Evolutionary conservation across 202 grass and related monocot species (phyloP), one percentile per base, ranked within the genome.

Genomic region (Setaria italica): DNA sequence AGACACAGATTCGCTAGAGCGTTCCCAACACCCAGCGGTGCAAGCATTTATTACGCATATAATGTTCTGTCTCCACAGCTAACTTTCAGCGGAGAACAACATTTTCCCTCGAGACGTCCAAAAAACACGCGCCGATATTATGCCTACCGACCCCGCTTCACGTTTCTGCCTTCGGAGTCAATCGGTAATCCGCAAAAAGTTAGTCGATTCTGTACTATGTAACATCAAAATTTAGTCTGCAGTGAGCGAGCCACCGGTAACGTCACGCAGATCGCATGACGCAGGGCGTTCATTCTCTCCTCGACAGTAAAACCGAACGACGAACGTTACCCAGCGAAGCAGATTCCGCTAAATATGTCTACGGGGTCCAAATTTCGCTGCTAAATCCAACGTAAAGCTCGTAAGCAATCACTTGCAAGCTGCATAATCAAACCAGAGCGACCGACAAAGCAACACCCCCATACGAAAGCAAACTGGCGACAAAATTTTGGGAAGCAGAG

Each of bases 261-360:
- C 54, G 54, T 56, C 54, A 56, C 54, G 54, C 81, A 49, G 76
- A 80, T 87, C 54, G 54, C 76, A 84, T 42, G 75, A 65, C 62
- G 47, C 34, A 12, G 4, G 63, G 35, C 42, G 4, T 6, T 55
- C 10, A 82, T 84, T 74, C 80, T 60, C 19, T 41, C 68, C 60
- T 11, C 2, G 30, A 37, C 11, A 64, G 46, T 71, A 80, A 43
- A 19, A 62, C 7, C 62, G 75, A 57, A 74, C 53, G 46, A 75
- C 7, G 7, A 34, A 37, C 70, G 47, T 82, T 64, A 62, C 60
- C 80, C 32, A 64, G 2, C 62, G 35, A 49, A 47, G 56, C 7
- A 46, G 72, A 80, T 74, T 19, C 48, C 12, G 16, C 19, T 7
- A 62, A 48, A 63, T 19, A 80, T 0, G 46, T 49, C 37, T 41